Evolutionary conservation across 1,284 basidiomycete genomes (phyloP), one percentile per base, ranked within the genome.

Genomic region (Puccinia triticina): DNA sequence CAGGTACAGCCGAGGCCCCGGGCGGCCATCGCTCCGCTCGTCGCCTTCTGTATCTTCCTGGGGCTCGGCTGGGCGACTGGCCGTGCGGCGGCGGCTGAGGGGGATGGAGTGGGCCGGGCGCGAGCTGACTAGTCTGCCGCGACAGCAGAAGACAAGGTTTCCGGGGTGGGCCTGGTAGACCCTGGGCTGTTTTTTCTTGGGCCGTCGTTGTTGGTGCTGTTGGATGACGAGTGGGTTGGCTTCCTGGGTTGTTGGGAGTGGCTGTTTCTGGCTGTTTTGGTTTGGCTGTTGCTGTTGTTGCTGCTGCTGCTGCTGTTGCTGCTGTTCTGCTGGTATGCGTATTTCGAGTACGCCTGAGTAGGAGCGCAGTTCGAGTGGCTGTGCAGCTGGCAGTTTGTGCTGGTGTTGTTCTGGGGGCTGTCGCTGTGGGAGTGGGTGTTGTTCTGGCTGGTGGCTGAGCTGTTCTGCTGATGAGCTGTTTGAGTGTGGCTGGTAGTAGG

Each of bases 291-390:
- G 40, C 29, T 34, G 48, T 18, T 46, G 55, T 48, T 50, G 32
- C 10, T 16, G 64, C 4, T 11, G 40, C 29, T 34, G 48, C 8
- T 46, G 32, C 10, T 16, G 64, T 18, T 11, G 40, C 29, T 34
- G 48, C 8, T 46, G 55, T 5, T 32, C 34, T 46, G 5, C 2
- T 16, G 73, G 73, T 37, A 75, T 55, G 34, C 73, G 53, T 29
- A 75, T 75, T 37, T 75, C 73, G 50, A 75, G 55, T 55, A 75
- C 8, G 53, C 73, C 73, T 16, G 73, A 57, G 53, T 75, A 59
- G 34, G 73, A 55, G 12, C 53, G 64, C 4, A 18, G 10, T 23
- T 67, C 16, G 32, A 67, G 14, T 40, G 64, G 32, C 8, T 59
- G 7, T 23, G 55, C 5, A 7, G 55, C 4, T 5, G 29, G 21